phyloP scores from a whole-genome alignment of 139 green algal genomes.

The Monoraphidium neglectum region DNA sequence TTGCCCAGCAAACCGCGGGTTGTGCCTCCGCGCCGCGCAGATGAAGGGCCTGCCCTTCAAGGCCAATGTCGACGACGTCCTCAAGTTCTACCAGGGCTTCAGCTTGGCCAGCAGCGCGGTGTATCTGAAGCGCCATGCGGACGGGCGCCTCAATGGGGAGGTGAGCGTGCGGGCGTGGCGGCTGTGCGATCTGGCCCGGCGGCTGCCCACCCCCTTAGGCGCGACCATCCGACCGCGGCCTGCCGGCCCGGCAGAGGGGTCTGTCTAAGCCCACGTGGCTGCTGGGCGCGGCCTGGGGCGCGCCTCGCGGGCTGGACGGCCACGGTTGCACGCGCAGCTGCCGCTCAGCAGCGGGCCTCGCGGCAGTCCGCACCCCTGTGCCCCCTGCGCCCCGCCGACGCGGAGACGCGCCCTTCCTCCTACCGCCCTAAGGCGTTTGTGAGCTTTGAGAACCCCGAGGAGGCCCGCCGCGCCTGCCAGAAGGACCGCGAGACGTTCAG shows the following conservation, averaged over 20 bases:
- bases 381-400: neutral
- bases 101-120: conserved; percentile 62
- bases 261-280: too few relatives aligned
- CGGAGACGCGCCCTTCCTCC: too few relatives aligned
- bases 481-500: conserved; percentile 79
- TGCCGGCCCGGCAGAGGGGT: neutral
- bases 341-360: neutral
- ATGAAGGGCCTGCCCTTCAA: conserved; percentile 35
- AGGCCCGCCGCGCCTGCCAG: conserved; percentile 56
- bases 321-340: neutral
- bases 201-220: neutral
- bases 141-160: conserved; percentile 66
- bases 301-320: too few relatives aligned
- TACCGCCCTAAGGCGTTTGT: conserved; percentile 59
- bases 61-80: conserved; percentile 24
- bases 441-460: conserved; percentile 54
- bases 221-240: neutral
- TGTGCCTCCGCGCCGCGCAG: too few relatives aligned
- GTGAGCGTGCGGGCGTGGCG: conserved; percentile 28
- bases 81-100: conserved; percentile 50
- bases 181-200: neutral
- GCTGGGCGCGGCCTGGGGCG: too few relatives aligned
- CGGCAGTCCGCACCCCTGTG: neutral
- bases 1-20: too few relatives aligned
- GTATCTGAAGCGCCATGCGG: conserved; percentile 52